A percentile compares a stretch with the other conserved stretches of the same genome.
Evolutionary conservation across 495 filamentous ascomycete species (phyloP).

Genomic region (Recurvomyces mirabilis): DNA sequence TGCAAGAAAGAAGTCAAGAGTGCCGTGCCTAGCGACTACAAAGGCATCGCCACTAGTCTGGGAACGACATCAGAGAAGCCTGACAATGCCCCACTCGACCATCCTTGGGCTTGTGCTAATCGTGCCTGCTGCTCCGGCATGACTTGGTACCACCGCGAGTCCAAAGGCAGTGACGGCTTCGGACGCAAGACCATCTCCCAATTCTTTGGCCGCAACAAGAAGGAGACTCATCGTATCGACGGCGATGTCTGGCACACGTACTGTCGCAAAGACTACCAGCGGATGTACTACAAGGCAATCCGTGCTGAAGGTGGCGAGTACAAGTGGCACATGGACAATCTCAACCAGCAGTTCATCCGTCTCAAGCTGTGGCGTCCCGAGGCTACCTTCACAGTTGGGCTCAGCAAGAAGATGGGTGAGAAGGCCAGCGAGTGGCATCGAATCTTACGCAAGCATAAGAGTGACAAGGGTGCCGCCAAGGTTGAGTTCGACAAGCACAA

Average conservation of each 20-base stretch:
- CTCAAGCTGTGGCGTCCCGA: constrained; percentile 16
- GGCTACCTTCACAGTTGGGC: constrained; percentile 14
- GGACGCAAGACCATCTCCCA: constrained; percentile 68
- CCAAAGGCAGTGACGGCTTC: background rate
- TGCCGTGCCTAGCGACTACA: constrained; percentile 1
- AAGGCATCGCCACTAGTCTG: background rate
- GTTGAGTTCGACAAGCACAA: background rate
- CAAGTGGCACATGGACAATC: constrained; percentile 1
- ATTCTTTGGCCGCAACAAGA: constrained; percentile 82
- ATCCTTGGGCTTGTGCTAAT: constrained; percentile 15
- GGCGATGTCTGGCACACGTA: constrained; percentile 45
- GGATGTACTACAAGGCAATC: constrained; percentile 2
- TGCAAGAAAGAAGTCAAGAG: no score
- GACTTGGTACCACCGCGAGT: constrained; percentile 11
- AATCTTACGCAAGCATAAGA: background rate
- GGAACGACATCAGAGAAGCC: constrained; percentile 10
- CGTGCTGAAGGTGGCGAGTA: background rate
- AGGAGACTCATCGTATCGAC: constrained; percentile 56
- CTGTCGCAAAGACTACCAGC: constrained; percentile 80
- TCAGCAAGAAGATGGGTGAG: constrained; percentile 1
- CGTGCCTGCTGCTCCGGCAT: constrained; percentile 11
- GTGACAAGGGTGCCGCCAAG: background rate
- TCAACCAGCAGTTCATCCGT: constrained; percentile 7
- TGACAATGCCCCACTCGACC: background rate
- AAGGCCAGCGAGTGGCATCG: constrained; percentile 1